These are phyloP conservation scores for Plasmodium coatneyi DNA, from an alignment of 169 alveolate species.

Conservation along the genomic window DNA sequence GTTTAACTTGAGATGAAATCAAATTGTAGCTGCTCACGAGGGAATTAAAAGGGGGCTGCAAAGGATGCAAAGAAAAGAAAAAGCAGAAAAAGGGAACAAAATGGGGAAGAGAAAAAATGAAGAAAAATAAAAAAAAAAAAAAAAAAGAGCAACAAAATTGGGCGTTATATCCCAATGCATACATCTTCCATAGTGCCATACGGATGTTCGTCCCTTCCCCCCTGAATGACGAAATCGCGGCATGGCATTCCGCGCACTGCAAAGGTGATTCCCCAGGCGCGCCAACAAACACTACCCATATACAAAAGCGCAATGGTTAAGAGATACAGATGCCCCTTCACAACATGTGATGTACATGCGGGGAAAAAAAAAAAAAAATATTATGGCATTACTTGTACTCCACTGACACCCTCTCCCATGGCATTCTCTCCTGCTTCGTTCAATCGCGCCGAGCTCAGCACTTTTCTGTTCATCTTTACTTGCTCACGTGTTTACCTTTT, in stretches of 20 bases:
- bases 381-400: background rate
- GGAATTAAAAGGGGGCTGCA: background rate
- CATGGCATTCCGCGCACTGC: background rate
- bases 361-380: background rate
- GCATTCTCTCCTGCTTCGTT: background rate
- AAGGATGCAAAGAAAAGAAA: background rate
- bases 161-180: background rate
- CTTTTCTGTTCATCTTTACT: background rate
- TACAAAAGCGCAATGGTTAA: background rate
- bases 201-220: background rate
- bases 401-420: background rate
- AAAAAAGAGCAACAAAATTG: background rate
- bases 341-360: background rate
- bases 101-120: background rate
- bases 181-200: background rate
- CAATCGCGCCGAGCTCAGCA: background rate
- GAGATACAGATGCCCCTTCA: background rate
- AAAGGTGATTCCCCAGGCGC: background rate
- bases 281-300: background rate
- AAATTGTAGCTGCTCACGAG: background rate
- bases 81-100: background rate
- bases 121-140: background rate
- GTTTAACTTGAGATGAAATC: background rate
- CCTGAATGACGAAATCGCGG: background rate
- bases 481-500: background rate